These are phyloP conservation scores for Ustilago shanxiensis DNA, from an alignment of 1,284 basidiomycete species.

Conservation along the genomic window DNA sequence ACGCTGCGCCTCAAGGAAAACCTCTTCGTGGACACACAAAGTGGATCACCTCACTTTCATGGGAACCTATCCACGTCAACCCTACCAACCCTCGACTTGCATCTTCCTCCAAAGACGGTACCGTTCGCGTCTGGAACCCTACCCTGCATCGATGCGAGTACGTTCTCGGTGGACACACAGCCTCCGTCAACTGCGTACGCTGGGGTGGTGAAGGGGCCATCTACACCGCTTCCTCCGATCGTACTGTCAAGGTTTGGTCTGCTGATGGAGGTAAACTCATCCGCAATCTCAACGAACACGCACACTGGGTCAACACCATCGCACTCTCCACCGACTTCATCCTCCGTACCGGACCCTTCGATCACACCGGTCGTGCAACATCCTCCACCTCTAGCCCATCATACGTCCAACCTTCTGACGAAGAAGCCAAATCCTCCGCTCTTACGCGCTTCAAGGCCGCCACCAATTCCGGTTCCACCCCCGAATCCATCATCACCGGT, in stretches of 20 bases:
- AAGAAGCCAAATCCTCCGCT: constrained; percentile 25
- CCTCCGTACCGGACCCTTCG: constrained; percentile 92
- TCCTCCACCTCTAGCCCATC: constrained; percentile 15
- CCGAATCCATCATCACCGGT: constrained; percentile 83
- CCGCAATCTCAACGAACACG: constrained; percentile 87
- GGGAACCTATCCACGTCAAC: constrained; percentile 87
- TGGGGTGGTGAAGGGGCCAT: constrained; percentile 79
- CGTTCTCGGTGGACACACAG: constrained; percentile 91
- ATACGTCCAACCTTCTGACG: constrained; percentile 39
- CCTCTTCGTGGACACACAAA: constrained; percentile 85
- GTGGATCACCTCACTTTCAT: constrained; percentile 96
- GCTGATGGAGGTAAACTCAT: constrained; percentile 78
- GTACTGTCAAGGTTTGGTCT: constrained; percentile 94
- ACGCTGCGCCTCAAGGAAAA: constrained; percentile 60
- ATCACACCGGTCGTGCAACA: constrained; percentile 76
- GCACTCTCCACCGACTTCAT: constrained; percentile 95
- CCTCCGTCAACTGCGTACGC: constrained; percentile 92
- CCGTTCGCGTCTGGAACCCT: constrained; percentile 91
- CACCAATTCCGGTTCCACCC: constrained; percentile 80
- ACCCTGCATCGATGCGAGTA: constrained; percentile 81
- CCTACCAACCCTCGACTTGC: constrained; percentile 77
- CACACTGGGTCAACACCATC: constrained; percentile 98
- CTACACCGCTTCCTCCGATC: constrained; percentile 93
- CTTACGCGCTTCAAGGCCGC: constrained; percentile 77
- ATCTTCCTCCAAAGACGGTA: constrained; percentile 94